Base-by-base conservation (phyloP, 495 filamentous ascomycete species). In the Neurospora hispaniola region DNA sequence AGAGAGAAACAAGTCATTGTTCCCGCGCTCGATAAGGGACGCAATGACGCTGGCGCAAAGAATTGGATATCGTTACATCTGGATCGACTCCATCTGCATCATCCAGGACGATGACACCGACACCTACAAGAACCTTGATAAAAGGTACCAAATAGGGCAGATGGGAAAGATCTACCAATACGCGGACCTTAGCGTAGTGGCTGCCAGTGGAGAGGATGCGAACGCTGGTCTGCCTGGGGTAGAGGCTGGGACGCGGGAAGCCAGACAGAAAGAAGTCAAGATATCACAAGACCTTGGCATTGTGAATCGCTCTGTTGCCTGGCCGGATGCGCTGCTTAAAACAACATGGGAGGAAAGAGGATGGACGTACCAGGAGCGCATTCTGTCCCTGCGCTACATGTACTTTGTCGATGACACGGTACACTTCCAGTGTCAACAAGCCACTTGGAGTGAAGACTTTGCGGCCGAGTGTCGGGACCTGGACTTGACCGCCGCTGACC, bases 81-180 rank as follows among this genome's bases (percentile, higher is more conserved):
- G 76, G 72, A 71, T 78, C 27, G 76, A 78, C 62, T 75, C 73
- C 12, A 74, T 76, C 71, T 79, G 79, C 70, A 82, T 81, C 48
- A 71, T 81, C 46, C 81, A 81, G 48, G 2, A 66, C 2, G 69
- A 72, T 12, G 80, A 78, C 73, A 78, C 74, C 14, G 76, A 69
- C 5, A 20, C 75, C 11, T 66, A 66, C 27, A 16, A 31, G 12
- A 66, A 66, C 3, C 27, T 9, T 0, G 54, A 66, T 9, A 79
- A 81, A 68, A 70, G 78, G 3, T 70, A 72, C 5, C 75, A 80
- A 20, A 78, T 75, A 18, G 72, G 78, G 42, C 68, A 42, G 42
- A 16, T 82, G 76, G 76, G 81, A 78, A 70, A 38, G 73, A 43
- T 69, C 44, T 10, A 59, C 73, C 23, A 39, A 9, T 66, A 68